Conservation (phyloP, 352 stramenopile genomes). For the Pseudoperonospora humuli region DNA sequence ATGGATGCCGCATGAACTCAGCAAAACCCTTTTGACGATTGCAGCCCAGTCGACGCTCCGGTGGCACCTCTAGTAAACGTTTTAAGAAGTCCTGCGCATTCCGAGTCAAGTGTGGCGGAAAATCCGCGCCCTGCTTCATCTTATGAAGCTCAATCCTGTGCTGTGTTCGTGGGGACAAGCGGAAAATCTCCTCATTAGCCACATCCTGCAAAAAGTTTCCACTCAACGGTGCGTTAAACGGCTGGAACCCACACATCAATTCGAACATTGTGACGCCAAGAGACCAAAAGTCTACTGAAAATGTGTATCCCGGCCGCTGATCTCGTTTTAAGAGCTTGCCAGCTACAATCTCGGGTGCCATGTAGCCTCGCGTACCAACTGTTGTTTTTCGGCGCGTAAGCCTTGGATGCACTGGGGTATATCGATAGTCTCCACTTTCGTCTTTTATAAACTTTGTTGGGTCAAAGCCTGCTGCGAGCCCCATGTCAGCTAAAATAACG, state of each 20-base stretch:
- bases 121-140: conserved; percentile 62
- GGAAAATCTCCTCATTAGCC: conserved; percentile 70
- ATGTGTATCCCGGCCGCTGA: no score
- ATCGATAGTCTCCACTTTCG: conserved; percentile 29
- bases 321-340: no score
- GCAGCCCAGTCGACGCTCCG: conserved; percentile 60
- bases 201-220: no score
- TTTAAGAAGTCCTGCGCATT: conserved; percentile 70
- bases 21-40: conserved; percentile 65
- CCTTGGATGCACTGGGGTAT: conserved; percentile 46
- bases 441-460: conserved; percentile 44
- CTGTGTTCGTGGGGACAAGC: conserved; percentile 62
- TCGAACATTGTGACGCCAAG: conserved; percentile 84
- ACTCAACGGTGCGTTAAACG: conserved; percentile 62
- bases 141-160: conserved; percentile 78
- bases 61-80: conserved; percentile 71
- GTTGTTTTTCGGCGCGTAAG: conserved; percentile 64
- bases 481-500: conserved; percentile 88
- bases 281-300: conserved; percentile 73
- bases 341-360: no score
- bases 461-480: conserved; percentile 72
- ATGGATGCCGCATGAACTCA: no score
- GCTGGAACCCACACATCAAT: conserved; percentile 81
- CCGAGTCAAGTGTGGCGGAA: conserved; percentile 52
- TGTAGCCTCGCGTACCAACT: conserved; percentile 86